phyloP scores from a whole-genome alignment of 306 rosid genomes.

The Rosa chinensis region DNA sequence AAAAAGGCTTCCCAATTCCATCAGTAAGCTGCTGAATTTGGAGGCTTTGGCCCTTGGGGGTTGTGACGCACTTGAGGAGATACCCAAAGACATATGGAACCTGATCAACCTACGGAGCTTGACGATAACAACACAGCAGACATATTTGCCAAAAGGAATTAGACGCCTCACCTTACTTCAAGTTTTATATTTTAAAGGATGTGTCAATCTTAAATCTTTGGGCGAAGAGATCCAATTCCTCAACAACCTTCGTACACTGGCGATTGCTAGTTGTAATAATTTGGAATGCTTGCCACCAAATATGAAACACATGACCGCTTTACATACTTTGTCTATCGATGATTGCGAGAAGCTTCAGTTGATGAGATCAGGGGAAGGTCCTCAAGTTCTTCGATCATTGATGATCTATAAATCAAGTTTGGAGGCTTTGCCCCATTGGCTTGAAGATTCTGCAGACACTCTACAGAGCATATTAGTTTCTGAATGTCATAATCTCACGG shows the following conservation, averaged over 20 bases:
- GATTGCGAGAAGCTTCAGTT: not conserved
- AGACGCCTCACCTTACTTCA: not conserved
- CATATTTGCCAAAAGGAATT: not conserved
- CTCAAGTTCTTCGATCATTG: not conserved
- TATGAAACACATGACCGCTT: not conserved
- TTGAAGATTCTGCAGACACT: slow-evolving; percentile 16
- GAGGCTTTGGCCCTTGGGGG: too few species aligned
- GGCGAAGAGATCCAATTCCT: not conserved
- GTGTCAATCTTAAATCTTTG: not conserved
- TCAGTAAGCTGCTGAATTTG: too few species aligned
- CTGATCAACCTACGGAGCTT: not conserved
- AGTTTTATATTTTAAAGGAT: accelerated
- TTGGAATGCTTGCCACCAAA: not conserved
- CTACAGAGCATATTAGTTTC: not conserved
- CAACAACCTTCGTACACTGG: not conserved
- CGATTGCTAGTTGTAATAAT: not conserved
- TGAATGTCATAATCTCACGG: slow-evolving; percentile 3
- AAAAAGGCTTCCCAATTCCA: too few species aligned
- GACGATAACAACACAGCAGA: not conserved
- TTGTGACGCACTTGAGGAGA: too few species aligned
- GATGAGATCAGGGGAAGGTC: not conserved
- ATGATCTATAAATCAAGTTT: not conserved
- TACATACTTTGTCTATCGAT: not conserved
- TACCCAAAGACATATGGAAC: too few species aligned
- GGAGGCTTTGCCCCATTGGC: not conserved